Percentiles rank a stretch among this genome's conserved stretches.
Evolutionary conservation across 2,329 filamentous ascomycete genomes (phyloP).

Genomic region (Teratosphaeria pseudoeucalypti): DNA sequence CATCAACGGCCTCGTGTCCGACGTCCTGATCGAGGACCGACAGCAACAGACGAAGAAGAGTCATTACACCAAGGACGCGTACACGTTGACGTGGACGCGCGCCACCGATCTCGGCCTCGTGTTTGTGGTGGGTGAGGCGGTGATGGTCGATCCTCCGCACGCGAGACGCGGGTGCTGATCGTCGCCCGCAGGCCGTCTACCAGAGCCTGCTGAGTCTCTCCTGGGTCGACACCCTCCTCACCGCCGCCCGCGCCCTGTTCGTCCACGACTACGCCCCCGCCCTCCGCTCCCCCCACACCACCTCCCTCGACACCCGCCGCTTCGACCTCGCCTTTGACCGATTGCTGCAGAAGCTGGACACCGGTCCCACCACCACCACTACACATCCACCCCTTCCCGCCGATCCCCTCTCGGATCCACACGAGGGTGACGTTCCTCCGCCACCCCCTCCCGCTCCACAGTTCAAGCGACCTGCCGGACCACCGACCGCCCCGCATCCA

Average conservation of each 20-base stretch:
- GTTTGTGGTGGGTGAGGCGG: constrained; percentile 61
- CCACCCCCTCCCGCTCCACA: constrained; percentile 38
- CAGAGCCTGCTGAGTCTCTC: constrained; percentile 88
- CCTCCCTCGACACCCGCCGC: constrained; percentile 62
- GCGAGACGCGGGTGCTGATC: neutral
- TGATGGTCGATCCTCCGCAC: neutral
- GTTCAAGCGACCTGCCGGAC: constrained; percentile 36
- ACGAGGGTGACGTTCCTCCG: constrained; percentile 42
- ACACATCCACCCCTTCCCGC: constrained; percentile 19
- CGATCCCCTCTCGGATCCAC: constrained; percentile 39
- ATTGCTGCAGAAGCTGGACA: constrained; percentile 73
- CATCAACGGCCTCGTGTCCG: constrained; percentile 88
- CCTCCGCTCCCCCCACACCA: constrained; percentile 65
- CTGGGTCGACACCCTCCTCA: constrained; percentile 94
- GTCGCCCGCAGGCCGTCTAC: constrained; percentile 67
- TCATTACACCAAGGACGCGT: constrained; percentile 75
- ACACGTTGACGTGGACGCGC: constrained; percentile 87
- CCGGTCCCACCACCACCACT: constrained; percentile 16
- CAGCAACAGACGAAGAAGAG: constrained; percentile 50
- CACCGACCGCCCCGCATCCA: constrained; percentile 5
- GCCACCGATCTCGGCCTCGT: constrained; percentile 89
- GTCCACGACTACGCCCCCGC: constrained; percentile 75
- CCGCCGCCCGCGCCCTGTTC: constrained; percentile 89
- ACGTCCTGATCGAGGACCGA: constrained; percentile 86
- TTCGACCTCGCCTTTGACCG: constrained; percentile 95